These are phyloP conservation scores for Trichoderma sp. DNA, from an alignment of 2,329 filamentous ascomycete genomes.

Conservation along the genomic window DNA sequence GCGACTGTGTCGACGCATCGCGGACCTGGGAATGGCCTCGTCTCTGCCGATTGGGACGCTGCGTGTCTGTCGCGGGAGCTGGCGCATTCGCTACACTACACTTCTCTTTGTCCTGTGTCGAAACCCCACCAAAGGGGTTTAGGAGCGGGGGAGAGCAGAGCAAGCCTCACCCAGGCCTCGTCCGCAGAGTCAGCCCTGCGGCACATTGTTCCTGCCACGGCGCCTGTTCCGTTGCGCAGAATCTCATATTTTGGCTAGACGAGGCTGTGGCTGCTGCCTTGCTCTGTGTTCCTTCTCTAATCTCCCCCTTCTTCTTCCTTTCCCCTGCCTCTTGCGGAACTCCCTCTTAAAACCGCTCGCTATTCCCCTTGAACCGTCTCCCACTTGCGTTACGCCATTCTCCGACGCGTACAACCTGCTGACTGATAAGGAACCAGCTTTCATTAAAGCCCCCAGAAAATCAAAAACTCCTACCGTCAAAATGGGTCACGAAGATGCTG, in stretches of 20 bases:
- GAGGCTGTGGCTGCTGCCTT: slow-evolving; percentile 27
- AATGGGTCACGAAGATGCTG: slow-evolving; percentile 99
- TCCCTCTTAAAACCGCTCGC: not conserved
- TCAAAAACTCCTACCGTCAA: slow-evolving; percentile 50
- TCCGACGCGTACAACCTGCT: slow-evolving; percentile 23
- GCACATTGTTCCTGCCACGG: slow-evolving; percentile 28
- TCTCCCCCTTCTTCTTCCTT: not conserved
- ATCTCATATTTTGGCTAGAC: not conserved
- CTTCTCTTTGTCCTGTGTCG: not conserved
- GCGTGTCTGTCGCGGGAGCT: slow-evolving; percentile 19
- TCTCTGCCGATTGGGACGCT: slow-evolving; percentile 19
- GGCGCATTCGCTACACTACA: slow-evolving; percentile 22
- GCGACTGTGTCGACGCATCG: slow-evolving; percentile 11
- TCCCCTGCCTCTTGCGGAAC: not conserved
- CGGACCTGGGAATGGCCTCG: slow-evolving; percentile 5
- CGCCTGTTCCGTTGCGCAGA: not conserved
- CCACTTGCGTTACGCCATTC: slow-evolving; percentile 11
- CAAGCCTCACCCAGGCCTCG: slow-evolving; percentile 23
- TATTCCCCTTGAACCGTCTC: not conserved
- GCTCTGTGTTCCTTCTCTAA: not conserved
- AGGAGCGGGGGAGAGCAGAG: slow-evolving; percentile 29
- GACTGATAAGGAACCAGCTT: slow-evolving; percentile 21
- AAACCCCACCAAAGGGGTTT: slow-evolving; percentile 26
- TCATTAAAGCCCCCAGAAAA: slow-evolving; percentile 6
- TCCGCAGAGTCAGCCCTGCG: slow-evolving; percentile 26